Conservation (phyloP, 768 basidiomycete species). For the Tephrocybe sp. region DNA sequence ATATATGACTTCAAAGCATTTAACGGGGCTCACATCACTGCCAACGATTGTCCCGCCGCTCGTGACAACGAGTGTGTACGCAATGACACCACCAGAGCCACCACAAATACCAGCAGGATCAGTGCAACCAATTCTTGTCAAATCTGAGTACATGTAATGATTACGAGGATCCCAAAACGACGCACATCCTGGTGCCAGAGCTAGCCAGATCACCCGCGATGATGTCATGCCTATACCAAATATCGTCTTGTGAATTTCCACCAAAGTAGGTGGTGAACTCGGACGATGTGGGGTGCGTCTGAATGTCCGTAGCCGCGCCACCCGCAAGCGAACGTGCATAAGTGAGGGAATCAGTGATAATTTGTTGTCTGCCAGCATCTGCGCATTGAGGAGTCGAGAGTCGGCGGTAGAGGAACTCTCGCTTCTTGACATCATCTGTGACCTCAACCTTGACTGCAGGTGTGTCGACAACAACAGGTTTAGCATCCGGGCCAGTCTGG, state of each 20-base stretch:
- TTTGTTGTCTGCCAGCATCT: background rate
- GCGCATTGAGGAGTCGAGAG: constrained; percentile 4
- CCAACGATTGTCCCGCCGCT: constrained; percentile 1
- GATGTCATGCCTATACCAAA: constrained; percentile 8
- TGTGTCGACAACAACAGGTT: background rate
- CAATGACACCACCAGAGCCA: constrained; percentile 6
- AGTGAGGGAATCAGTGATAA: constrained; percentile 3
- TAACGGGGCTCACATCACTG: constrained; percentile 1
- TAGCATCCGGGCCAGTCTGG: constrained; percentile 3
- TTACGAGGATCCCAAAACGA: background rate
- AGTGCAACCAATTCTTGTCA: constrained; percentile 9
- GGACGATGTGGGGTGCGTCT: constrained; percentile 3
- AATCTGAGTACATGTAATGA: background rate
- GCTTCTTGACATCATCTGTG: constrained; percentile 5
- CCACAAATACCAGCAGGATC: constrained; percentile 6
- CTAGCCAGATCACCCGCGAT: constrained; percentile 8
- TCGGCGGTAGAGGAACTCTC: background rate
- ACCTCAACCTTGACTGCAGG: constrained; percentile 1
- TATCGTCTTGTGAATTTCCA: constrained; percentile 6
- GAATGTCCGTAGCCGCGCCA: constrained; percentile 7
- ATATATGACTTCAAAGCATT: background rate
- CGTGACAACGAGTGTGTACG: constrained; percentile 6
- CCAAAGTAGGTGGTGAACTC: constrained; percentile 9
- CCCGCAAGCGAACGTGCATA: constrained; percentile 7
- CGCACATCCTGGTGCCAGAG: constrained; percentile 9